A percentile compares a stretch with the other conserved stretches of the same genome.
Evolutionary conservation across 2,329 filamentous ascomycete genomes (phyloP).

Genomic region (Gnomoniopsis sp.): DNA sequence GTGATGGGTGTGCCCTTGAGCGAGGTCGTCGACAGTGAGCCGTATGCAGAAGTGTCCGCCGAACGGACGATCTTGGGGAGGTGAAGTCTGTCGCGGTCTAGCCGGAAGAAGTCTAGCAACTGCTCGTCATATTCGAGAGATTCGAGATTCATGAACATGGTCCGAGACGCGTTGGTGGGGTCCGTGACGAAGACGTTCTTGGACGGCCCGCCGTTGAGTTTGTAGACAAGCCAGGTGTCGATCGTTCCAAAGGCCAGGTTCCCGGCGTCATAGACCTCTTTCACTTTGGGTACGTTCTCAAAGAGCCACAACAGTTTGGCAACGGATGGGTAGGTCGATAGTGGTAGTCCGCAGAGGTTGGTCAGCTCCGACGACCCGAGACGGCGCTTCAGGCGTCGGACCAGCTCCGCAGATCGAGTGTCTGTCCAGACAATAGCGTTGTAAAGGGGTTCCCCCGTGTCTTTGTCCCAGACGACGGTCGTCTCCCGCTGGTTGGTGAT

Average conservation of each 20-base stretch:
- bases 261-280: constrained; percentile 68
- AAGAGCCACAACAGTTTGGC: constrained; percentile 77
- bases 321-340: constrained; percentile 79
- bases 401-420: constrained; percentile 69
- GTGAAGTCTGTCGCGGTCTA: constrained; percentile 66
- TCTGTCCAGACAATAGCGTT: constrained; percentile 86
- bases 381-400: constrained; percentile 67
- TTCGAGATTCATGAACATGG: constrained; percentile 84
- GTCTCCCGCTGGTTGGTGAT: constrained; percentile 86
- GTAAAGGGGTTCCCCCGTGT: constrained; percentile 72
- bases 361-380: constrained; percentile 65
- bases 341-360: constrained; percentile 68
- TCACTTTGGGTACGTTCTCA: constrained; percentile 63
- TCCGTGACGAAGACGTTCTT: constrained; percentile 72
- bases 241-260: constrained; percentile 75
- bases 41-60: constrained; percentile 66
- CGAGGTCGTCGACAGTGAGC: constrained; percentile 55
- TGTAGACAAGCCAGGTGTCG: constrained; percentile 77
- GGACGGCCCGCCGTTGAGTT: constrained; percentile 68
- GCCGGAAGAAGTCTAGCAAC: constrained; percentile 70
- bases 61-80: constrained; percentile 77
- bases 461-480: constrained; percentile 73
- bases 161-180: constrained; percentile 77
- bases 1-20: constrained; percentile 68
- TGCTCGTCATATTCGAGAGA: constrained; percentile 71